A percentile compares a stretch with the other conserved stretches of the same genome.
These are phyloP conservation scores for Backusella morwellensis DNA, from an alignment of 192 early-diverging fungal species.

Conservation along the genomic window DNA sequence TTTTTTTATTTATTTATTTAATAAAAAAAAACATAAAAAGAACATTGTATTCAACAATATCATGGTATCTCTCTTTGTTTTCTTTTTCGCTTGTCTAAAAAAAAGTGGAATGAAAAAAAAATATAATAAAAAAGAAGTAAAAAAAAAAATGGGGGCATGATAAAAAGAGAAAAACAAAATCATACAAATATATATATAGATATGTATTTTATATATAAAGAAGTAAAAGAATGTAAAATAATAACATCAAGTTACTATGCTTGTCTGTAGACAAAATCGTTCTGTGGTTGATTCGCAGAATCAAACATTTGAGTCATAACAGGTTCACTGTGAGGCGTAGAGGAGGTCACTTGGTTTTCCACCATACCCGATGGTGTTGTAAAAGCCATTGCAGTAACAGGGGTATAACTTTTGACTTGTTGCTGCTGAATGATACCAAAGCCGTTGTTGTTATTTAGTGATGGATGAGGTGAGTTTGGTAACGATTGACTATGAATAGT, in stretches of 20 bases:
- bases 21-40: too few relatives aligned
- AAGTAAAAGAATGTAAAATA: not conserved
- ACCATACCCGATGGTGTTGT: constrained; percentile 20
- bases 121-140: too few relatives aligned
- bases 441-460: not conserved
- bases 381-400: constrained; percentile 3
- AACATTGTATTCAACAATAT: too few relatives aligned
- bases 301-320: not conserved
- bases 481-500: constrained; percentile 5
- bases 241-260: constrained; percentile 6
- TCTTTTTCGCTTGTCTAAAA: too few relatives aligned
- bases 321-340: not conserved
- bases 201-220: too few relatives aligned
- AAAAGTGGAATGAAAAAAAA: too few relatives aligned
- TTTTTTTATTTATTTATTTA: too few relatives aligned
- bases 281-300: not conserved
- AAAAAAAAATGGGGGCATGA: too few relatives aligned
- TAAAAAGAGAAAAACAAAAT: too few relatives aligned
- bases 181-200: too few relatives aligned
- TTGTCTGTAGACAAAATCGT: not conserved
- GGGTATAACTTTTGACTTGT: constrained; percentile 19
- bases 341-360: not conserved
- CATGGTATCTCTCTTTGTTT: too few relatives aligned
- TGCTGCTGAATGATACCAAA: not conserved
- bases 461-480: constrained; percentile 10